Conservation (phyloP, 441 rosid species). For the Brassica hybrid region DNA sequence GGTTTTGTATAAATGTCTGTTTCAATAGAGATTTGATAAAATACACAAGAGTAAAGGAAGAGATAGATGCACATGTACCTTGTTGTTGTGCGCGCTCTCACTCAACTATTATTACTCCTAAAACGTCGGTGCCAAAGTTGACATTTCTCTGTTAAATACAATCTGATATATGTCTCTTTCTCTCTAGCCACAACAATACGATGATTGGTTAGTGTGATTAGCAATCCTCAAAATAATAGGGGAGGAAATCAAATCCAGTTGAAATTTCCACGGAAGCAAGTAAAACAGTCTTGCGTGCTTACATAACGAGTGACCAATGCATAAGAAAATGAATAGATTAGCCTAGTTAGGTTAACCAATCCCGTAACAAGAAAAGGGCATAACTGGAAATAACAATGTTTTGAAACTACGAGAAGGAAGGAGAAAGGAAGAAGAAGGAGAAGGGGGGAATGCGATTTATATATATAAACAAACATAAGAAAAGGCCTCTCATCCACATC, state of each 20-base stretch:
- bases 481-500: conserved; percentile 28
- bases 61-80: background rate
- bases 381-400: background rate
- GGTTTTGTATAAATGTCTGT: background rate
- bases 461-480: conserved; percentile 1
- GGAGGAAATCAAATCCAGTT: background rate
- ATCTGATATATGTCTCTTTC: background rate
- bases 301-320: background rate
- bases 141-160: background rate
- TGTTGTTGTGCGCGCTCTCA: background rate
- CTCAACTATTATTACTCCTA: background rate
- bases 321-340: background rate
- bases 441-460: background rate
- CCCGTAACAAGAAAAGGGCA: conserved; percentile 47
- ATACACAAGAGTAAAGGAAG: background rate
- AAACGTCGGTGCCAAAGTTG: background rate
- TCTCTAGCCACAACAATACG: background rate
- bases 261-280: conserved; percentile 30
- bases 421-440: background rate
- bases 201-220: background rate
- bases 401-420: conserved; percentile 8
- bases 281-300: conserved; percentile 34
- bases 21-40: background rate
- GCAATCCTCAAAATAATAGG: background rate
- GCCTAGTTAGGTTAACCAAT: conserved; percentile 46